Base-by-base conservation (phyloP, 176 grass and related monocot genomes). In the Oryza australiensis region DNA sequence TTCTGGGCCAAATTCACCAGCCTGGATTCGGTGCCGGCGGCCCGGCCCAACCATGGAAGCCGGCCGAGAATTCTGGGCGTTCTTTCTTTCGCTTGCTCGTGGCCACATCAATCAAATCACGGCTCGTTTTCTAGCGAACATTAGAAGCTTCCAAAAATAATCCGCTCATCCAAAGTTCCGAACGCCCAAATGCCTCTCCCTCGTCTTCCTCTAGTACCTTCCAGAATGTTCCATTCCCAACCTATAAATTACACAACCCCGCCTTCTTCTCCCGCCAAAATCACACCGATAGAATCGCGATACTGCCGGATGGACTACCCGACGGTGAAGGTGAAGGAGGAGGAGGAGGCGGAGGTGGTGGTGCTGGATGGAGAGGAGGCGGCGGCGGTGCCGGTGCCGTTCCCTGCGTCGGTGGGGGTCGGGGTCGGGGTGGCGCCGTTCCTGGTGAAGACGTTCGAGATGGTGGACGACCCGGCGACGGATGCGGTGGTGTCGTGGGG, bases 401-500 rank as follows among this genome's bases (percentile, higher is more conserved):
- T 30, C 70, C 76, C 82, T 2, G 66, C 30, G 70, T 29, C 73
- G 70, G 5, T 53, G 27, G 15, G 46, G 70, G 38, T 38, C 24
- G 38, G 28, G 28, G 20, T n/a, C 2, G 70, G 29, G 64, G 87
- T 75, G 13, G 64, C 87, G 70, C 82, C 87, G 70, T 89, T 89
- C 70, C 49, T 89, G 51, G 51, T 82, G 30, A 89, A 89, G 82
- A 85, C 76, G 40, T 89, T 89, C 87, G 87, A 89, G 70, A 73
- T 85, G 4, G 87, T 89, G 70, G 77, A 80, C 76, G 87, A 89
- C 64, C 76, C 77, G 40, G 64, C 38, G 76, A 85, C 76, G 62
- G 82, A 89, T 70, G 87, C 76, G 64, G 76, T 89, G 24, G 77
- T 89, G 70, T 89, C 87, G 64, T 89, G 87, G 87, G 82, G 82